Evolutionary conservation across 352 stramenopile genomes (phyloP).

Genomic region (Phytophthora ramorum): DNA sequence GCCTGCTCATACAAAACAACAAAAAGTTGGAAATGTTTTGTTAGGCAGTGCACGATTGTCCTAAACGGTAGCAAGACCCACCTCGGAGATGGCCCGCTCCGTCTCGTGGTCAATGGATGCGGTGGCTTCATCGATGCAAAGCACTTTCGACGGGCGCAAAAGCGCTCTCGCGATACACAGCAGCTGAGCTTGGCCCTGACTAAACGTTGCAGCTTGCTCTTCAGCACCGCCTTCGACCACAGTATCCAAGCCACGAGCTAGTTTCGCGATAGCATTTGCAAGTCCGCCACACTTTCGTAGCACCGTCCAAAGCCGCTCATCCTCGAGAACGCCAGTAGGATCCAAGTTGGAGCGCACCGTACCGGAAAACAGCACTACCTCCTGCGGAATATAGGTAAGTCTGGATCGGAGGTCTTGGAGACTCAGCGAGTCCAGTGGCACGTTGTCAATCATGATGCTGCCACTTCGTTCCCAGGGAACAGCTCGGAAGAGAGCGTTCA

Average conservation of each 20-base stretch:
- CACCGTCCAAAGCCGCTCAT: constrained; percentile 67
- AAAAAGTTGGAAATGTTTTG: background rate
- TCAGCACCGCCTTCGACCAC: constrained; percentile 49
- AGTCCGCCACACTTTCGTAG: constrained; percentile 57
- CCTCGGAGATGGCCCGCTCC: constrained; percentile 77
- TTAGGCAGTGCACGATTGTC: too few species aligned
- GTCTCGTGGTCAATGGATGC: constrained; percentile 92
- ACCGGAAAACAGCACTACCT: constrained; percentile 83
- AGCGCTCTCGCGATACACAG: constrained; percentile 82
- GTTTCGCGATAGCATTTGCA: constrained; percentile 47
- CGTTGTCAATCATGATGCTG: constrained; percentile 73
- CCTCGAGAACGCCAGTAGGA: constrained; percentile 43
- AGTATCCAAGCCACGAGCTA: constrained; percentile 61
- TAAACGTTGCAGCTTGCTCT: constrained; percentile 54
- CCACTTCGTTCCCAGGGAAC: constrained; percentile 59
- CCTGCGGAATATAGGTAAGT: constrained; percentile 88
- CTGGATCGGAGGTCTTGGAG: constrained; percentile 69
- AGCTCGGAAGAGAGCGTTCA: constrained; percentile 83
- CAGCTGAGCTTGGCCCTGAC: constrained; percentile 78
- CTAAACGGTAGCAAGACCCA: constrained; percentile 10
- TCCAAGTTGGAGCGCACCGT: constrained; percentile 90
- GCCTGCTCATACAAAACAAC: constrained; percentile 50
- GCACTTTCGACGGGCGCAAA: constrained; percentile 91
- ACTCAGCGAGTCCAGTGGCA: constrained; percentile 67
- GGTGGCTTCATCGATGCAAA: constrained; percentile 94